Base-by-base conservation (phyloP, 495 filamentous ascomycete species). In the Penicillium longicatenatum region DNA sequence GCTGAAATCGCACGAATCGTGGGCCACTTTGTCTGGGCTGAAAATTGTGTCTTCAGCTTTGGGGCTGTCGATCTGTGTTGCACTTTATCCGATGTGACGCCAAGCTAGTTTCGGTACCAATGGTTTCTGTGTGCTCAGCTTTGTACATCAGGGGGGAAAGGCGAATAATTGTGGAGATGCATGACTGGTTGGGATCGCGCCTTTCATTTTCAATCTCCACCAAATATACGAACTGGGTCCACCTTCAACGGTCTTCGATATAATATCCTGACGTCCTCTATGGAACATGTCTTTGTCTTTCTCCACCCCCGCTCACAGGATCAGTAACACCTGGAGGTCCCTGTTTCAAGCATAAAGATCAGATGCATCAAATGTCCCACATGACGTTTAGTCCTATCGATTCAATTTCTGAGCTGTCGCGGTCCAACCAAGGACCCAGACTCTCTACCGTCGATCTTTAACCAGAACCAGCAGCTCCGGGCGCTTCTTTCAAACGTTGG, bases 21-120 rank as follows among this genome's bases (percentile, higher is more conserved):
- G 42, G 16, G 21, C 21, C 42, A 35, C 31, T 35, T 35, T 35
- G 3, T 4, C 37, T 39, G 37, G 14, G 35, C 35, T 39, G 31
- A 35, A 35, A 35, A 35, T 6, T 2, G 12, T 35, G 31, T 35
- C 9, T 35, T 35, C 31, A 35, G 31, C 31, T 26, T 26, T 39
- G 14, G 6, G 2, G 16, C 14, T 1, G 1, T 39, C 17, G 35
- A 39, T 39, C 17, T 16, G 37, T 39, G 6, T n/a, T 16, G 6
- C 37, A 7, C 12, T 39, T 37, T 14, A 21, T 24, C n/a, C 6
- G 48, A 24, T 50, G 49, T 52, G 49, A 52, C 37, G 49, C 30
- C 17, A 52, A 37, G 33, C 6, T 39, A 16, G 19, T 39, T 39
- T 39, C 14, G 37, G 37, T 39, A n/a, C 37, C 37, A 39, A 39